A percentile compares a stretch with the other conserved stretches of the same genome.
Conservation (phyloP, 371 early-diverging fungal genomes). For the Apophysomyces trapeziformis region DNA sequence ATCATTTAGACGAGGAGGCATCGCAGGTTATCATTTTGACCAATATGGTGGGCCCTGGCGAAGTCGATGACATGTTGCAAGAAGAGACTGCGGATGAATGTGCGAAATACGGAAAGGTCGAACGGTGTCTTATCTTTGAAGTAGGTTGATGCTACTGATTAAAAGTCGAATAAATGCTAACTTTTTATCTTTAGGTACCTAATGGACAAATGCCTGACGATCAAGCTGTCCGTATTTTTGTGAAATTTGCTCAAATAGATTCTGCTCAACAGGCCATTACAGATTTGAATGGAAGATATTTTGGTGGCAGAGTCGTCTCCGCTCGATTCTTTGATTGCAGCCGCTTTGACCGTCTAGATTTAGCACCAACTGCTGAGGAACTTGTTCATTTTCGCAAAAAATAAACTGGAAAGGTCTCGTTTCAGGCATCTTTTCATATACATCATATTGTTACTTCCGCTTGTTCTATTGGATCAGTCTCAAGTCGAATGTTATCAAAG, state of each 20-base stretch:
- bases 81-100: constrained; percentile 82
- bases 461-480: no score
- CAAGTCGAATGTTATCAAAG: no score
- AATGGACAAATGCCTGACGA: constrained; percentile 58
- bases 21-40: constrained; percentile 59
- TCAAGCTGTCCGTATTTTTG: constrained; percentile 75
- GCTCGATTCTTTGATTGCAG: constrained; percentile 62
- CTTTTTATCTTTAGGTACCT: constrained; percentile 32
- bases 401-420: neutral
- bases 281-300: constrained; percentile 76
- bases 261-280: constrained; percentile 61
- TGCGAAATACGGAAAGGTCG: constrained; percentile 73
- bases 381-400: constrained; percentile 8
- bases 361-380: constrained; percentile 60
- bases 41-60: constrained; percentile 73
- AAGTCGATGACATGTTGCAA: constrained; percentile 74
- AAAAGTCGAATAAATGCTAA: neutral
- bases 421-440: no score
- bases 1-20: neutral
- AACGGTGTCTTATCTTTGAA: constrained; percentile 71
- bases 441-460: no score
- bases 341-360: constrained; percentile 59
- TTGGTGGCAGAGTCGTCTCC: constrained; percentile 72
- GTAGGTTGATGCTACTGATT: constrained; percentile 27
- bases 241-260: constrained; percentile 58